Evolutionary conservation across 805 yeast species (phyloP).

Genomic region (Barnettozyma botsteinii): DNA sequence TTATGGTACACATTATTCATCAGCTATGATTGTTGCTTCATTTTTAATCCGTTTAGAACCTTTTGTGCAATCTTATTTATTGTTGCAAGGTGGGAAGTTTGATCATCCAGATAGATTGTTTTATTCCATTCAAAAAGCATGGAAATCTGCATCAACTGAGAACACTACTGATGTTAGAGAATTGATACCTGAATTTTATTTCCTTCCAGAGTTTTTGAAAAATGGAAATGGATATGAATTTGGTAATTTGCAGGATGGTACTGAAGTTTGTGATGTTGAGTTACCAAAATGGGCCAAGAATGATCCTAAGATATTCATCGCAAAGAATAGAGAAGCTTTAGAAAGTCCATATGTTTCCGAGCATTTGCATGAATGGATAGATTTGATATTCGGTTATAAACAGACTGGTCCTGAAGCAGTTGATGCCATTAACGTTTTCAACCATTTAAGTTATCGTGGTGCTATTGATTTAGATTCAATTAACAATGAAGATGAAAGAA

Average conservation of each 20-base stretch:
- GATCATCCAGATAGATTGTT: slow-evolving; percentile 86
- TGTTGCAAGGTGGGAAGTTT: slow-evolving; percentile 82
- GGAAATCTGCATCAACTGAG: slow-evolving; percentile 75
- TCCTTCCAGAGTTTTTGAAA: slow-evolving; percentile 67
- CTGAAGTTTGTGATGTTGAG: slow-evolving; percentile 50
- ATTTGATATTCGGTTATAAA: slow-evolving; percentile 73
- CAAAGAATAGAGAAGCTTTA: slow-evolving; percentile 73
- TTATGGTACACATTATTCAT: slow-evolving; percentile 89
- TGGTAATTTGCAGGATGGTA: slow-evolving; percentile 62
- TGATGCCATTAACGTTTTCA: slow-evolving; percentile 68
- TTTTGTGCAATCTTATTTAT: slow-evolving; percentile 68
- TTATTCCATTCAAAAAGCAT: slow-evolving; percentile 66
- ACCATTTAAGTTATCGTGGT: slow-evolving; percentile 79
- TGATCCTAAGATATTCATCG: slow-evolving; percentile 68
- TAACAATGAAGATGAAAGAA: slow-evolving; percentile 64
- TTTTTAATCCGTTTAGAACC: slow-evolving; percentile 74
- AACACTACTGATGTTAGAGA: slow-evolving; percentile 87
- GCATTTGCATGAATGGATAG: slow-evolving; percentile 79
- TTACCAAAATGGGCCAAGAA: slow-evolving; percentile 82
- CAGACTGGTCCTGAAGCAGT: slow-evolving; percentile 72
- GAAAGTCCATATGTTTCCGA: slow-evolving; percentile 78
- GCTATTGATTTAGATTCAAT: slow-evolving; percentile 72
- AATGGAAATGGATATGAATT: slow-evolving; percentile 65
- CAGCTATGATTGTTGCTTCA: slow-evolving; percentile 89
- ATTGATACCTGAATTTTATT: slow-evolving; percentile 80